Base-by-base conservation (phyloP, 2,329 filamentous ascomycete genomes). In the Huntiella savannae region DNA sequence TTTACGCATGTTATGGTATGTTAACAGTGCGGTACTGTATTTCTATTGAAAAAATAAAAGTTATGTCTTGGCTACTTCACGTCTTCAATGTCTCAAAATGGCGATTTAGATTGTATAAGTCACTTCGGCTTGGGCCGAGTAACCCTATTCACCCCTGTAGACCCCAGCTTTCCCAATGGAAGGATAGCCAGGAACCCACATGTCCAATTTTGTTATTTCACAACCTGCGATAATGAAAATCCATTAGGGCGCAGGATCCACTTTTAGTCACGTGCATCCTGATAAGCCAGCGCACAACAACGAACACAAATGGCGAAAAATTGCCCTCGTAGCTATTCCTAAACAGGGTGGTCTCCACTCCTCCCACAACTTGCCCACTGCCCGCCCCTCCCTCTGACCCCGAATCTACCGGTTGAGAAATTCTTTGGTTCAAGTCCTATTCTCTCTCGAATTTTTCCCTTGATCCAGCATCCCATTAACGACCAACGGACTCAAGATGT, bases 401-500 rank as follows among this genome's bases (percentile, higher is more conserved):
- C 47, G 48, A 50, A 43, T 45, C 33, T 47, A 50, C 45, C 47
- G 48, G 40, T 28, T 50, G 45, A 50, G 48, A 50, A 50, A 50
- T 47, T 50, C 45, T 28, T 28, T 50, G 37, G 48, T 47, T 45
- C 44, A 38, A 45, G 22, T 44, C 40, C 33, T 50, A 41, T 47
- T 42, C 41, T 50, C 45, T 50, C 41, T 47, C 44, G 45, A 50
- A 37, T 50, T 50, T 42, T 45, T 42, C 48, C 44, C 45, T 50
- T 47, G 48, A 50, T 50, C 48, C 45, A 50, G 44, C 45, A 50
- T 43, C 48, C 48, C 62, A 62, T 62, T 63, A 58, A 60, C 58
- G 54, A 57, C 55, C 58, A 60, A 57, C 57, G 58, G 61, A 63
- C 58, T 61, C 59, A 65, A 64, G 62, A 65, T 65, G 62, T 65